A percentile compares a stretch with the other conserved stretches of the same genome.
These are phyloP conservation scores for Cucumis melo DNA, from an alignment of 306 rosid species.

Conservation along the genomic window DNA sequence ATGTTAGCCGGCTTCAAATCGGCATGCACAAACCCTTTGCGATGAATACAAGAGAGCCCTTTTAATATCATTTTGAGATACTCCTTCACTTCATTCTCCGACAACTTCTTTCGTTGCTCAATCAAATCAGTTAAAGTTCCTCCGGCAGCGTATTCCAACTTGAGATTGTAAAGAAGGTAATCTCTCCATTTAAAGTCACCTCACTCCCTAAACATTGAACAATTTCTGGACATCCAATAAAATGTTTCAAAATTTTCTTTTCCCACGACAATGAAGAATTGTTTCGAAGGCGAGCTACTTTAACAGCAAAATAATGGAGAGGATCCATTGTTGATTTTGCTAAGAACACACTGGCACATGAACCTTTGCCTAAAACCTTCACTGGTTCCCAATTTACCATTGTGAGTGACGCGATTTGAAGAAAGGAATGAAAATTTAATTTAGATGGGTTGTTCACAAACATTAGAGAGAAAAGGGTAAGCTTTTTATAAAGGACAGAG, in stretches of 20 bases:
- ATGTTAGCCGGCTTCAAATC: not conserved
- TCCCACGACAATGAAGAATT: not conserved
- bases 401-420: not conserved
- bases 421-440: no score
- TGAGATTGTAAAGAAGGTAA: not conserved
- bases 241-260: not conserved
- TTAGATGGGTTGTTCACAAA: no score
- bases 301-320: not conserved
- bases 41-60: not conserved
- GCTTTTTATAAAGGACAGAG: no score
- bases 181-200: not conserved
- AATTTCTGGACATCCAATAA: not conserved
- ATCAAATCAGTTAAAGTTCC: not conserved
- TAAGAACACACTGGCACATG: not conserved
- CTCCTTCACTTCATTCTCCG: not conserved
- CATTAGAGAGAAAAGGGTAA: not conserved
- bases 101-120: not conserved
- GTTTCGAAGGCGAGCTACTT: not conserved
- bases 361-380: not conserved
- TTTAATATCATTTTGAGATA: not conserved
- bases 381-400: not conserved
- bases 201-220: not conserved
- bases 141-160: not conserved
- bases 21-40: not conserved
- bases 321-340: not conserved